Evolutionary conservation across 225 moss, liverwort and hornwort species (phyloP), one percentile per base, ranked within the genome.

Genomic region (Thuidium tamariscinum): DNA sequence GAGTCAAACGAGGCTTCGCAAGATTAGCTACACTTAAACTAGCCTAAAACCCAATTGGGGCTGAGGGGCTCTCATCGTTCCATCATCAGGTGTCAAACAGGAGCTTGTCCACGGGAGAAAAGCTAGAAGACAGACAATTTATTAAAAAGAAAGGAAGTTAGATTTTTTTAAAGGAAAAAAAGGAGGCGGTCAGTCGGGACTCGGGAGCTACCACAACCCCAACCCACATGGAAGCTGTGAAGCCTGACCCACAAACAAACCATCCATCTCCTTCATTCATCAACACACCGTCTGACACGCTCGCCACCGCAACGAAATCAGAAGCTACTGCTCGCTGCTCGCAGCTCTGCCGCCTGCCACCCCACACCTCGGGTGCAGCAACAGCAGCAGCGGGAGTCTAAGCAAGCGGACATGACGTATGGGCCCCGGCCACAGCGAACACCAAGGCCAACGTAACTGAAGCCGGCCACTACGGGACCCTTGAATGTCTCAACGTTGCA

Each of bases 221-320:
- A 70, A 80, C 79, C 81, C 83, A 84, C 64, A 85, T 81, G 83
- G 74, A 89, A 64, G 72, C 82, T 56, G 32, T 42, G 83, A 84
- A 63, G 84, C 74, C 87, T 85, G 85, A 87, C 84, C 85, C 79
- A 65, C 87, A 79, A 87, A 74, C 52, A 36, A 71, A 39, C 83
- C 87, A 64, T 68, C 83, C 85, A 62, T 83, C 83, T 80, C 84
- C 85, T 60, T 69, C 85, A 73, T 85, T 91, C 85, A 89, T 91
- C 87, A 82, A 81, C 85, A 72, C 37, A 30, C 81, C 64, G 56
- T 82, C 89, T 91, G 91, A 91, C 91, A 87, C 78, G 85, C 85
- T 60, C 79, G 67, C 74, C 83, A 83, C 83, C 91, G 87, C 77
- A 87, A 89, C 86, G 66, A 87, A 87, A 89, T 87, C 89, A 89